phyloP scores from a whole-genome alignment of 305 asterid species.

The Fraxinus latifolia region DNA sequence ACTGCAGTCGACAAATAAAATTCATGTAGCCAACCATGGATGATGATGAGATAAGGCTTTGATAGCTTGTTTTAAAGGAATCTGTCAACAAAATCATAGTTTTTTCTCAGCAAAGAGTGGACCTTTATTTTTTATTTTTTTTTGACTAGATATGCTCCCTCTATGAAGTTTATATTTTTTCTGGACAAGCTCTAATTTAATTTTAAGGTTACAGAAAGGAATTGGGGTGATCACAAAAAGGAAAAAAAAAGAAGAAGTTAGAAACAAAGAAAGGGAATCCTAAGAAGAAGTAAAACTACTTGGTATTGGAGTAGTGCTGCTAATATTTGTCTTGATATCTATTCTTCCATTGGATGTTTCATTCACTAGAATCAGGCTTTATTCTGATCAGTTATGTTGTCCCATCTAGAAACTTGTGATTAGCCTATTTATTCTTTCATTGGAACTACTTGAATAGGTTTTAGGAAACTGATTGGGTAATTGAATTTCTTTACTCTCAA shows the following conservation, averaged over 20 bases:
- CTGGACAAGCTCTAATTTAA: background rate
- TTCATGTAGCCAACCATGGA: background rate
- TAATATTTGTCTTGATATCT: background rate
- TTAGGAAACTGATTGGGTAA: background rate
- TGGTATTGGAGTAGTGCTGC: background rate
- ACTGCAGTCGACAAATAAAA: background rate
- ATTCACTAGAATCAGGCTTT: background rate
- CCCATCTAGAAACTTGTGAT: background rate
- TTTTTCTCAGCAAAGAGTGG: background rate
- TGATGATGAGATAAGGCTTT: background rate
- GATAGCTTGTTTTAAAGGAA: background rate
- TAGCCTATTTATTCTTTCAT: constrained; percentile 3
- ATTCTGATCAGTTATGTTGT: constrained; percentile 4
- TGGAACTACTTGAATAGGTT: background rate
- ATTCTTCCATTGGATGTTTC: background rate
- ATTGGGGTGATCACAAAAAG: background rate
- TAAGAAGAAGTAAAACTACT: background rate
- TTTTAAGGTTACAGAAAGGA: background rate
- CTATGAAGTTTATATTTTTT: background rate
- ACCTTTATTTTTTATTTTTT: background rate
- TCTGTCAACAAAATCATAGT: background rate
- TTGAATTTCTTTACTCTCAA: background rate
- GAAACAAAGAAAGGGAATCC: background rate
- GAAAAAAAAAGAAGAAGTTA: background rate
- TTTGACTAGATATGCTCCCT: background rate